Evolutionary conservation across 768 basidiomycete species (phyloP), one percentile per base, ranked within the genome.

Genomic region (Dentipellis sp.): DNA sequence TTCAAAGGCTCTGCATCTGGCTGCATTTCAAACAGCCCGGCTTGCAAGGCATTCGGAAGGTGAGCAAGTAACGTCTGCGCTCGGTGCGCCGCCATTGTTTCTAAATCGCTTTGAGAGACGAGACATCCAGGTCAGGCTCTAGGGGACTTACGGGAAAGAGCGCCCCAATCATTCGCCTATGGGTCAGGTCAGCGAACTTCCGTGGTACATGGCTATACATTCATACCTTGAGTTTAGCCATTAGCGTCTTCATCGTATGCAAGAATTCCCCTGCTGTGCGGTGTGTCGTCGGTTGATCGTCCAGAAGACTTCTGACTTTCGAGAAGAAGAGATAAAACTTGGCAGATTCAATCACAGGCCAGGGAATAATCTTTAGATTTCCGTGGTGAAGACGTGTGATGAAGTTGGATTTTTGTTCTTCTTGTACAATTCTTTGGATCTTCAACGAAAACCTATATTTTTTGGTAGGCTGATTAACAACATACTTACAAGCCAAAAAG

Each of bases 181-280:
- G 10, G 19, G 16, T 8, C 19, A 50, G 16, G 3, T 35, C 22
- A 19, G 12, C 12, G 10, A 50, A 35, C 4, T 50, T 35, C 22
- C n/a, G 14, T 48, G 47, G 11, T 12, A 5, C 12, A 11, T 17
- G 47, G 35, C 16, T 3, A 1, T 9, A 1, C 10, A 35, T 19
- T 35, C 54, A n/a, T 50, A 80, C 83, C 74, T 84, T 84, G 42
- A 84, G 62, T 57, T 84, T 85, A 4, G 83, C 83, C 83, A 84
- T 84, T 45, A 84, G 58, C 0, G 80, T 80, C 66, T 84, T 84
- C 63, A 85, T 68, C 4, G 75, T 71, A 39, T 77, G 75, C 7
- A 84, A 66, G 60, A 85, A 84, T 56, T 79, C 74, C 16, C 77
- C 78, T 0, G 79, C 83, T 0, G 73, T 70, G 0, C 64, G 66